Percentiles rank a stretch among this genome's conserved stretches.
phyloP scores from a whole-genome alignment of 495 filamentous ascomycete species.

The Bacidia gigantensis region DNA sequence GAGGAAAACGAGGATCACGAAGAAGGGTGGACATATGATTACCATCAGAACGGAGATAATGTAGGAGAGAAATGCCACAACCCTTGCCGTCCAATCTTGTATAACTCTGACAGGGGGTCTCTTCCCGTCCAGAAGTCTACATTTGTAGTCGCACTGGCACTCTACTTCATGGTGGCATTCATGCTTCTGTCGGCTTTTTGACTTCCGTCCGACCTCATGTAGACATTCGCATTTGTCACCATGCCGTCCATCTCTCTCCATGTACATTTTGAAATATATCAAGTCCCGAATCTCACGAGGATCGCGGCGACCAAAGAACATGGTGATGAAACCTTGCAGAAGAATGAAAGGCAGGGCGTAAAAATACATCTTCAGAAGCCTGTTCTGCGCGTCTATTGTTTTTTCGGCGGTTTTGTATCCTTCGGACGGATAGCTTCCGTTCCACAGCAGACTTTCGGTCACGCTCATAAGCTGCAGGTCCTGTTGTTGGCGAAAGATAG shows the following conservation, averaged over 20 bases:
- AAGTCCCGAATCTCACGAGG: conserved; percentile 8
- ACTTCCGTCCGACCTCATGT: too few species aligned
- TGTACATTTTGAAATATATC: conserved; percentile 7
- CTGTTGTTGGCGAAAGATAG: conserved; percentile 5
- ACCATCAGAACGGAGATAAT: conserved; percentile 6
- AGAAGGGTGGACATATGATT: conserved; percentile 2
- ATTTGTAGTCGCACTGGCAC: too few species aligned
- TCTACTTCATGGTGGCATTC: neutral
- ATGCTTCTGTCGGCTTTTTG: neutral
- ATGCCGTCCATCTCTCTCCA: neutral
- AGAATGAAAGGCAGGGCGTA: conserved; percentile 8
- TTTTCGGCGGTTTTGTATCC: neutral
- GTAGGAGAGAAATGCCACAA: conserved; percentile 4
- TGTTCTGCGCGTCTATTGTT: neutral
- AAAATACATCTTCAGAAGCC: neutral
- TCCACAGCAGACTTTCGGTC: conserved; percentile 4
- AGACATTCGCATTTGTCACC: too few species aligned
- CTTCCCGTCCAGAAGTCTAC: too few species aligned
- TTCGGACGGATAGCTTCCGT: neutral
- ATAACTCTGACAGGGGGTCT: neutral
- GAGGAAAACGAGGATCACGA: conserved; percentile 2
- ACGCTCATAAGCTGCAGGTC: conserved; percentile 1
- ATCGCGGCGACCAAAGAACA: conserved; percentile 7
- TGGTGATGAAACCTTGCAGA: conserved; percentile 11
- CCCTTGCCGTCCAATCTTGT: conserved; percentile 2